Evolutionary conservation across 805 yeast genomes (phyloP).

Genomic region (Starmerella powellii): DNA sequence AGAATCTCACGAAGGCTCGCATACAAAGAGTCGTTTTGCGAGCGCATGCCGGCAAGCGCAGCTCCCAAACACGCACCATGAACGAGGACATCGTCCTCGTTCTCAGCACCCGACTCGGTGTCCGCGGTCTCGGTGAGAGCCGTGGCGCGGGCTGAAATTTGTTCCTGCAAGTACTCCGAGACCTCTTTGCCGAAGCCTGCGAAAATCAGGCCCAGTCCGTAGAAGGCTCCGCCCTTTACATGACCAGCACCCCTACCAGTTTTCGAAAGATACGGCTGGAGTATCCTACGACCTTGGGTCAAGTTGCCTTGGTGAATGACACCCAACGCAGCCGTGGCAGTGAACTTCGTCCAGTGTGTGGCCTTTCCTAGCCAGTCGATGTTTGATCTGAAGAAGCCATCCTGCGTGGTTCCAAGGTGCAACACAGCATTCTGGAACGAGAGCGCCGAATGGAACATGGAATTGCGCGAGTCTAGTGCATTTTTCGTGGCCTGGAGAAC

Average conservation of each 20-base stretch:
- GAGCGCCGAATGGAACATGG: conserved; percentile 90
- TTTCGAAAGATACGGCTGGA: conserved; percentile 87
- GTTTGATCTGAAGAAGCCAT: conserved; percentile 78
- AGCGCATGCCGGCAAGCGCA: conserved; percentile 95
- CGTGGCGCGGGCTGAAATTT: conserved; percentile 35
- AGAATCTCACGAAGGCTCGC: conserved; percentile 74
- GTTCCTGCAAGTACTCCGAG: conserved; percentile 55
- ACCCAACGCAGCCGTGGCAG: conserved; percentile 96
- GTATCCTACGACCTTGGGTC: conserved; percentile 73
- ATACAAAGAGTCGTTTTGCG: conserved; percentile 58
- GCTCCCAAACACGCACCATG: conserved; percentile 95
- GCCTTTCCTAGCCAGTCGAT: conserved; percentile 95
- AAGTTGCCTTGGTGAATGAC: conserved; percentile 93
- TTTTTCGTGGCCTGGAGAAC: conserved; percentile 72
- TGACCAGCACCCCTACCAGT: conserved; percentile 56
- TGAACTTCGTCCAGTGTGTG: conserved; percentile 95
- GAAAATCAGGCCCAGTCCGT: conserved; percentile 82
- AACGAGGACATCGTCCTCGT: conserved; percentile 69
- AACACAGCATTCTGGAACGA: conserved; percentile 88
- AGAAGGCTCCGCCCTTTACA: conserved; percentile 90
- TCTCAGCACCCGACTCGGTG: conserved; percentile 18
- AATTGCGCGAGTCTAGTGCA: conserved; percentile 76
- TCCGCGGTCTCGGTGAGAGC: conserved; percentile 29
- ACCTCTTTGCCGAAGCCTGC: conserved; percentile 94
- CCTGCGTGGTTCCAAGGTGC: conserved; percentile 94